Base-by-base conservation (phyloP, 257 asterid genomes). In the Dorcoceras hygrometricum region DNA sequence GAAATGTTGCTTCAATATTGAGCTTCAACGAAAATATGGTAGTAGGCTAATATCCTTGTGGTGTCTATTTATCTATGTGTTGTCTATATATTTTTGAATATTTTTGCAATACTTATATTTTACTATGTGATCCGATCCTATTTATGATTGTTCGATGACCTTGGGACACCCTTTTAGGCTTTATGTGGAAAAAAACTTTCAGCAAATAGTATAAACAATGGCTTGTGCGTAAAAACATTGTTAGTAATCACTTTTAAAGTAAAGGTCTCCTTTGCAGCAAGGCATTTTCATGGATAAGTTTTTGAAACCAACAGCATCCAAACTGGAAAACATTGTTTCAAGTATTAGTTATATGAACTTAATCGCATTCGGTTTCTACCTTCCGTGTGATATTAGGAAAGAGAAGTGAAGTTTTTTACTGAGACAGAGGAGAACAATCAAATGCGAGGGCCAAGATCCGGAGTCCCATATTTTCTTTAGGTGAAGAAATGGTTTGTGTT, bases 391-490 rank as follows among this genome's bases (percentile, higher is more conserved):
- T n/a, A n/a, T 58, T 76, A 93, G 99, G 99, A 90, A 85, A 81
- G 97, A 70, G 96, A 90, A 72, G 97, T 93, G 81, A 90, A 93
- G 89, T 93, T 93, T 71, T 93, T 93, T 85, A 86, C 99, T 1
- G 99, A 93, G 79, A 93, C 99, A 0, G 99, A 93, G 75, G 97
- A 93, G 78, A 93, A 90, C 88, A 93, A 93, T 82, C 99, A 93
- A 73, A 93, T 93, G 99, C 82, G 99, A 69, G 99, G 99, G 53
- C 99, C 97, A n/a, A 90, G 99, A 81, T 83, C 88, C 8, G 99
- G 99, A 78, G 99, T 93, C 14, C 97, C 97, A 0, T 93, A 93
- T 82, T 93, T 93, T 74, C 89, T 92, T 29, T 92, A 79, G 82
- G 63, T 51, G 71, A 65, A 62, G 25, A 43, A 43, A 43, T 57